These are phyloP conservation scores for Gastrolobium villosum DNA, from an alignment of 306 rosid species.

Conservation along the genomic window DNA sequence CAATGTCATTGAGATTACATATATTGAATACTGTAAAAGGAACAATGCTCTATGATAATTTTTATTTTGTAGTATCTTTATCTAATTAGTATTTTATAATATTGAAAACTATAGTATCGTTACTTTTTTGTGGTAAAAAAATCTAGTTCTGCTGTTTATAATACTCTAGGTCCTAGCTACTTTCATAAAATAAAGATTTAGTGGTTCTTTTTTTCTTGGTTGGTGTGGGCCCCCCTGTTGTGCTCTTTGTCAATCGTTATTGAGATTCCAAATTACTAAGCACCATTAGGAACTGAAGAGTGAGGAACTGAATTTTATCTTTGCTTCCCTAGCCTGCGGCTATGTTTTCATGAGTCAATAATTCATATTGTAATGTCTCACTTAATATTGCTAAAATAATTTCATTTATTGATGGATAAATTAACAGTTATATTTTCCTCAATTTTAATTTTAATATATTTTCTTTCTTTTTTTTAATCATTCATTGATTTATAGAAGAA, in stretches of 20 bases:
- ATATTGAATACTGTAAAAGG: background rate
- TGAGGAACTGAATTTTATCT: background rate
- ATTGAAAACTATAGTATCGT: too few species aligned
- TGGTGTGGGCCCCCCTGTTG: background rate
- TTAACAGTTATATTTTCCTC: too few species aligned
- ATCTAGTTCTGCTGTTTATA: too few species aligned
- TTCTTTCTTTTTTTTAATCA: too few species aligned
- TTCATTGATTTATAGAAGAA: too few species aligned
- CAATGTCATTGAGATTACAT: too few species aligned
- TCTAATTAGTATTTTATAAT: background rate
- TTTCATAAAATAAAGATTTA: background rate
- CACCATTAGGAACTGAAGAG: background rate
- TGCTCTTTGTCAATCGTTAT: background rate
- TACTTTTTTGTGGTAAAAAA: too few species aligned
- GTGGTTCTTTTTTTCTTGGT: background rate
- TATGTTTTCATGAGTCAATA: background rate
- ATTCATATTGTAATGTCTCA: too few species aligned
- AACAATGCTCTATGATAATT: background rate
- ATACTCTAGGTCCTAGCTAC: background rate
- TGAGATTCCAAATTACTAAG: slow-evolving; percentile 1
- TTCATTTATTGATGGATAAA: too few species aligned
- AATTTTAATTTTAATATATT: too few species aligned
- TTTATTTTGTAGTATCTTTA: background rate
- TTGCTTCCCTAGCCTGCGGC: background rate
- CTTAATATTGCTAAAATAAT: too few species aligned